A percentile compares a stretch with the other conserved stretches of the same genome.
These are phyloP conservation scores for Arabis alpina DNA, from an alignment of 345 rosid genomes.

Conservation along the genomic window DNA sequence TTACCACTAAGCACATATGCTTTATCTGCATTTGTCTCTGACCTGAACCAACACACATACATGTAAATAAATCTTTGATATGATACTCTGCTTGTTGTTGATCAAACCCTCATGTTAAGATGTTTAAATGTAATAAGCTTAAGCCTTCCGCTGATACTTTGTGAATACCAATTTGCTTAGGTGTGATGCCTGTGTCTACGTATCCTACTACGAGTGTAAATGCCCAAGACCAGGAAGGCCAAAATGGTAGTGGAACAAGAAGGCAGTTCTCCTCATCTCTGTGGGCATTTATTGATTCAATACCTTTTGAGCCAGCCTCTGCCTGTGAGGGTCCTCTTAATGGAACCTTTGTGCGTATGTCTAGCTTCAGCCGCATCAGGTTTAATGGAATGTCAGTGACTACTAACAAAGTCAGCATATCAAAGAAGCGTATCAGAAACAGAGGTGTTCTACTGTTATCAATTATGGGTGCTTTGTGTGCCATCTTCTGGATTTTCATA, in stretches of 20 bases:
- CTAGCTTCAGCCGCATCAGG: slow-evolving; percentile 76
- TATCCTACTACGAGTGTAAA: slow-evolving; percentile 20
- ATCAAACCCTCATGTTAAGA: slow-evolving; percentile 9
- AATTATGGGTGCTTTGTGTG: slow-evolving; percentile 63
- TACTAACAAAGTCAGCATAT: slow-evolving; percentile 35
- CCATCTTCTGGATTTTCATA: slow-evolving; percentile 62
- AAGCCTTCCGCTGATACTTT: slow-evolving; percentile 13
- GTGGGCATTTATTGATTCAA: slow-evolving; percentile 83
- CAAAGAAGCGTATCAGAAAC: slow-evolving; percentile 47
- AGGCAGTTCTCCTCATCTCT: slow-evolving; percentile 66
- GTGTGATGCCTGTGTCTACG: slow-evolving; percentile 29
- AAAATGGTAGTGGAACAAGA: slow-evolving; percentile 37
- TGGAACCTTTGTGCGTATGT: slow-evolving; percentile 79
- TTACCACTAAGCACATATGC: background rate
- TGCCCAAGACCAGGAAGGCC: slow-evolving; percentile 23
- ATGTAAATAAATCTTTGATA: background rate
- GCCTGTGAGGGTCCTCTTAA: slow-evolving; percentile 78
- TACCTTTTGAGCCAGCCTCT: slow-evolving; percentile 86
- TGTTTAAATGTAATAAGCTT: background rate
- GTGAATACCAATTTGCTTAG: slow-evolving; percentile 26
- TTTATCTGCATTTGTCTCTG: background rate
- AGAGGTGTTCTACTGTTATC: slow-evolving; percentile 59
- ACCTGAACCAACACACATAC: slow-evolving; percentile 7
- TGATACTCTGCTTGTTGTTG: slow-evolving; percentile 12
- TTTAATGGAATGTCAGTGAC: slow-evolving; percentile 42